Conservation (phyloP, 2,329 filamentous ascomycete species). For the Fusarium cicatricum region DNA sequence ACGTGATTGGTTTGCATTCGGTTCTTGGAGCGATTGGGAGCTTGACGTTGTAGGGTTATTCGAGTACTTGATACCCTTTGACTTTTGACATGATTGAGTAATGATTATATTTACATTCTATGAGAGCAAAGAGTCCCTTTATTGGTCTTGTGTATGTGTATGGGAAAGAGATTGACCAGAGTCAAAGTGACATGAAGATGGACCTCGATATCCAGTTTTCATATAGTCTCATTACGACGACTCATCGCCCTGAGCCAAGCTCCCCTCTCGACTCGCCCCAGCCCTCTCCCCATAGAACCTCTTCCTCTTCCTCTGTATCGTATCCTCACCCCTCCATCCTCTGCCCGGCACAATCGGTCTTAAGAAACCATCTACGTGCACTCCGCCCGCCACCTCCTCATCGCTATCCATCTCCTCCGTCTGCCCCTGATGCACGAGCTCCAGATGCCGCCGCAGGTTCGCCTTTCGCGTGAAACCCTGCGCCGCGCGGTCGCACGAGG, state of each 20-base stretch:
- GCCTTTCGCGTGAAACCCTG: constrained; percentile 48
- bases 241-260: constrained; percentile 14
- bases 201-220: neutral
- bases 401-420: constrained; percentile 51
- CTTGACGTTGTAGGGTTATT: constrained; percentile 42
- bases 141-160: no score
- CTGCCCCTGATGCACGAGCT: constrained; percentile 50
- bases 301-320: constrained; percentile 42
- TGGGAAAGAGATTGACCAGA: no score
- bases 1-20: constrained; percentile 6
- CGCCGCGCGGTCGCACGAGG: constrained; percentile 48
- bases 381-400: constrained; percentile 66
- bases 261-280: constrained; percentile 20
- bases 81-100: constrained; percentile 34
- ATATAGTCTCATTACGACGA: constrained; percentile 10
- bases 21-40: constrained; percentile 19
- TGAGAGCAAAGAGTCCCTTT: neutral
- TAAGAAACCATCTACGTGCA: constrained; percentile 75
- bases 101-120: constrained; percentile 27
- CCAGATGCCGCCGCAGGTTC: constrained; percentile 51
- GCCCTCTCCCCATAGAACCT: constrained; percentile 34
- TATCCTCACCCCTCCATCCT: constrained; percentile 57
- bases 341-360: constrained; percentile 58
- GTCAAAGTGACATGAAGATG: neutral
- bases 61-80: constrained; percentile 48